Conservation (phyloP, 73 alveolate species). For the Effrenium voratum region DNA sequence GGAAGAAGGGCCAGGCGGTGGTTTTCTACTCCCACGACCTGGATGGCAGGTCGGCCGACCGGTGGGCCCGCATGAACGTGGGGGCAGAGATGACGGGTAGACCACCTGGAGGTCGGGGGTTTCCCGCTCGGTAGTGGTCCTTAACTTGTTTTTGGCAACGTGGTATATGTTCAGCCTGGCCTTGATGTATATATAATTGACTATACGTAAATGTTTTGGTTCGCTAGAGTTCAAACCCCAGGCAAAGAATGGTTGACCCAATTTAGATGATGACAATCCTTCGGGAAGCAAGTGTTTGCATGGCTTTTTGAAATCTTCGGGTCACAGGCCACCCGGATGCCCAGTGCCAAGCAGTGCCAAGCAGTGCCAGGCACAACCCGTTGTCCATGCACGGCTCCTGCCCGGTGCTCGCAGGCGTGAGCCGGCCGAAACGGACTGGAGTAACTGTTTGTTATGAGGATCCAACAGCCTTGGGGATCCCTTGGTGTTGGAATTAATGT, state of each 20-base stretch:
- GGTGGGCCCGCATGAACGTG: too few species aligned
- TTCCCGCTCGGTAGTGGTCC: neutral
- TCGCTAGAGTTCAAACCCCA: neutral
- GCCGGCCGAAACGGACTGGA: neutral
- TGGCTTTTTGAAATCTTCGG: too few species aligned
- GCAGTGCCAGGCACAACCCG: constrained; percentile 74
- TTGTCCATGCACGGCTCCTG: constrained; percentile 84
- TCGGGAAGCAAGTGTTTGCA: too few species aligned
- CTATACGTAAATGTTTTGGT: too few species aligned
- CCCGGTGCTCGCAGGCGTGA: constrained; percentile 40
- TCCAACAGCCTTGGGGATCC: neutral
- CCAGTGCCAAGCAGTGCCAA: too few species aligned
- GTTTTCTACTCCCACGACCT: constrained; percentile 68
- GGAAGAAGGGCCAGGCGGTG: constrained; percentile 47
- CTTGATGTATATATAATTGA: too few species aligned
- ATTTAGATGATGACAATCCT: too few species aligned
- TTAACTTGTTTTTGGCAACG: neutral
- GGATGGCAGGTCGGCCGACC: constrained; percentile 32
- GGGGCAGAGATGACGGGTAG: neutral
- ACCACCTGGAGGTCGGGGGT: neutral
- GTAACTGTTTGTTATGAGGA: neutral
- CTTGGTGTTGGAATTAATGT: too few species aligned
- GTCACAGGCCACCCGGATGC: too few species aligned
- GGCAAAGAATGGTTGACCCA: too few species aligned
- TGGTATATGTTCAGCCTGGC: neutral